Evolutionary conservation across 2,329 filamentous ascomycete species (phyloP), one percentile per base, ranked within the genome.

Genomic region (Sordariomycetes sp.): DNA sequence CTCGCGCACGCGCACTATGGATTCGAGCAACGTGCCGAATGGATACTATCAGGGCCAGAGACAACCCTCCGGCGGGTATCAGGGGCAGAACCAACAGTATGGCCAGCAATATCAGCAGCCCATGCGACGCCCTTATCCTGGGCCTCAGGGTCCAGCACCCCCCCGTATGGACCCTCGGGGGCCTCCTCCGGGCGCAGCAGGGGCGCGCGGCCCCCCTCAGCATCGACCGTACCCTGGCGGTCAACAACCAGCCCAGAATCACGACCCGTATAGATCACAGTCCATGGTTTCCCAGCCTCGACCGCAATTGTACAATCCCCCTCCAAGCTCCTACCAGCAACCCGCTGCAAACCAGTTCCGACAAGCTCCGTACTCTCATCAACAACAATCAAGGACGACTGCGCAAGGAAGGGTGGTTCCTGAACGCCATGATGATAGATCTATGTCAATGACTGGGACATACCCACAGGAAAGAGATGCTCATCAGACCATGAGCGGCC

Each of bases 401-500:
- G 86, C 88, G 8, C 88, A 95, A 55, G 92, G 92, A 21, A 76
- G 92, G 40, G 70, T 92, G 23, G 87, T 98, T 8, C 92, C 92
- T 2, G 88, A 95, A 53, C 79, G 90, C 35, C 83, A 88, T 41
- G 86, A 93, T 48, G 90, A 96, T 57, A 77, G 92, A 38, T 80
- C 92, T 42, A 96, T 96, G 92, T 94, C 90, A 30, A 82, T 98
- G 81, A 92, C 82, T 5, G 86, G 84, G 8, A 84, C 56, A 15
- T 68, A 64, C 46, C 71, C 80, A 4, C 70, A 82, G 35, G 86
- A 93, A 46, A 72, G 75, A 40, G 82, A 84, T 48, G 68, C 87
- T 29, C 82, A 92, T 55, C 90, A 95, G 58, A 95, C 88, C 6
- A 93, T 90, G 76, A 94, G 85, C 53, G 92, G 92, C 31, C 76